A percentile compares a stretch with the other conserved stretches of the same genome.
These are phyloP conservation scores for Pseudogymnoascus sp. DNA, from an alignment of 2,329 filamentous ascomycete genomes.

Conservation along the genomic window DNA sequence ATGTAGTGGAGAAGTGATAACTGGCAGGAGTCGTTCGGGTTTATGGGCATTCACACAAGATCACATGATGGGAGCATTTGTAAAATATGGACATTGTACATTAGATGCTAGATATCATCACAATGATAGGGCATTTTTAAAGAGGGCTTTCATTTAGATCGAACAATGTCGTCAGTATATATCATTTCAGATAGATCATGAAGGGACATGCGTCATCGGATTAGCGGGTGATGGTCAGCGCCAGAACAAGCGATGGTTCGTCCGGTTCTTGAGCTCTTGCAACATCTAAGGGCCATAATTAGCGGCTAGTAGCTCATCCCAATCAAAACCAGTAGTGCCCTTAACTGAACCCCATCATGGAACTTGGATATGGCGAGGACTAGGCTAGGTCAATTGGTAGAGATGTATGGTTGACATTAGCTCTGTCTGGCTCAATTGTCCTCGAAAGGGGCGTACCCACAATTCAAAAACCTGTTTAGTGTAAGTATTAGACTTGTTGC, in stretches of 20 bases:
- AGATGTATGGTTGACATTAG: slow-evolving; percentile 2
- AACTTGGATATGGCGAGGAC: slow-evolving; percentile 6
- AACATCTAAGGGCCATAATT: background rate
- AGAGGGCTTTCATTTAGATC: background rate
- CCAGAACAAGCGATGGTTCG: background rate
- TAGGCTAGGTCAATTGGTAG: slow-evolving; percentile 2
- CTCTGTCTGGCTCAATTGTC: background rate
- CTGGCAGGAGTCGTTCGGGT: background rate
- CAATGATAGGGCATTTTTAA: slow-evolving; percentile 3
- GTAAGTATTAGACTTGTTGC: background rate
- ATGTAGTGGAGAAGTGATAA: background rate
- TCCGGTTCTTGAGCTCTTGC: background rate
- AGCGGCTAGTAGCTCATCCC: background rate
- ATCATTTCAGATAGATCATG: slow-evolving; percentile 1
- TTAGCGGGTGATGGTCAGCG: background rate
- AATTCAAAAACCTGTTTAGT: slow-evolving; percentile 6
- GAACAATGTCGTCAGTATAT: background rate
- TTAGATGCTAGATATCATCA: slow-evolving; percentile 7
- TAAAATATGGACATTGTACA: background rate
- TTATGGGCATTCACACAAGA: background rate
- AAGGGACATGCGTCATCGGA: background rate
- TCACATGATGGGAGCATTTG: slow-evolving; percentile 1
- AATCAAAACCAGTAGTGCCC: background rate
- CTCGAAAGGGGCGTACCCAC: slow-evolving; percentile 5
- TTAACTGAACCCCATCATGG: slow-evolving; percentile 1